Conservation (phyloP, 1,284 basidiomycete genomes). For the Ganoderma sp. region DNA sequence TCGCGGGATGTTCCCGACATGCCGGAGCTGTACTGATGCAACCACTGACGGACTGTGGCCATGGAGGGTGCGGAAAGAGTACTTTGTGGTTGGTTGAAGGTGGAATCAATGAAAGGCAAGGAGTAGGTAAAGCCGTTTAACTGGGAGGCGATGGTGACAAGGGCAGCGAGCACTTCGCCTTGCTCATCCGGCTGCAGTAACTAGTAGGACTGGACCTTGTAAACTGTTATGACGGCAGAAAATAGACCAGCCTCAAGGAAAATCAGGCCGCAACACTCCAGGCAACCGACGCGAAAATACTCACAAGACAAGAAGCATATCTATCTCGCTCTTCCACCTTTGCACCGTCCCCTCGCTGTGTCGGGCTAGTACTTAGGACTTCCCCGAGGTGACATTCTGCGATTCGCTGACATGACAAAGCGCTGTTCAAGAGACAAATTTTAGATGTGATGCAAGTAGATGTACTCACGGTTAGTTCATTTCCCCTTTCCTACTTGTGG, state of each 20-base stretch:
- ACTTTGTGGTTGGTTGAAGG: background rate
- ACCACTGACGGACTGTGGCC: slow-evolving; percentile 31
- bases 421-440: no score
- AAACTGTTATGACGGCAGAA: slow-evolving; percentile 13
- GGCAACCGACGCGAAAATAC: background rate
- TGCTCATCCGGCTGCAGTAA: slow-evolving; percentile 16
- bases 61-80: slow-evolving; percentile 47
- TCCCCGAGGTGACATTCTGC: background rate
- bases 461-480: background rate
- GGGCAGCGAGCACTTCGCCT: slow-evolving; percentile 10
- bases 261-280: background rate
- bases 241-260: slow-evolving; percentile 7
- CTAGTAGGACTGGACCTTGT: slow-evolving; percentile 21
- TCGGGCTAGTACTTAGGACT: background rate
- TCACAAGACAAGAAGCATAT: slow-evolving; percentile 1
- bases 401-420: background rate
- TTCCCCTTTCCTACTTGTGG: background rate
- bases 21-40: slow-evolving; percentile 21
- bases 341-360: slow-evolving; percentile 2
- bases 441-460: background rate
- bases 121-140: slow-evolving; percentile 14
- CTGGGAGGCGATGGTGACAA: slow-evolving; percentile 14
- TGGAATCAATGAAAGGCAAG: slow-evolving; percentile 18
- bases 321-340: slow-evolving; percentile 3
- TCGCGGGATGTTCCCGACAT: slow-evolving; percentile 21